These are phyloP conservation scores for Backusella parvicylindrica DNA, from an alignment of 192 early-diverging fungal species.

Conservation along the genomic window DNA sequence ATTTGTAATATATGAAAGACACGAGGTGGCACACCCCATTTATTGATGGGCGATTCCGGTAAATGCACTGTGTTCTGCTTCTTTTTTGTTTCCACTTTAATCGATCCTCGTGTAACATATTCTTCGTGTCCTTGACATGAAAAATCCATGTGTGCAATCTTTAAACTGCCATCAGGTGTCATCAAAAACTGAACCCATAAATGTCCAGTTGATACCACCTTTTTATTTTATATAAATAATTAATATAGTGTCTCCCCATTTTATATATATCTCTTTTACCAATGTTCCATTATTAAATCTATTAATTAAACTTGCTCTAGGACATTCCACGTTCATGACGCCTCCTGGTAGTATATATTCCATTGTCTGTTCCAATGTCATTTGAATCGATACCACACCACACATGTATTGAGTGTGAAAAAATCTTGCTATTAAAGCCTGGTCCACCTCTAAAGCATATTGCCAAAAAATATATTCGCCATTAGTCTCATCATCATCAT, in stretches of 20 bases:
- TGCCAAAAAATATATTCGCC: neutral
- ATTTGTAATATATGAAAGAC: constrained; percentile 13
- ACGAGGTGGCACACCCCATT: constrained; percentile 14
- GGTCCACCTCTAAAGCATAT: constrained; percentile 4
- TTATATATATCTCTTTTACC: neutral
- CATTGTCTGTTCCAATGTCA: constrained; percentile 21
- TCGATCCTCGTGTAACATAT: neutral
- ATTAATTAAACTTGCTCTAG: constrained; percentile 22
- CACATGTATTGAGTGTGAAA: constrained; percentile 28
- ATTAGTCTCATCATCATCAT: no score
- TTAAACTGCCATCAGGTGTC: constrained; percentile 1
- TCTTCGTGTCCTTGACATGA: constrained; percentile 18
- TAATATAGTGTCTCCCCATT: neutral
- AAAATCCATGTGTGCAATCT: constrained; percentile 21
- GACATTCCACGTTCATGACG: constrained; percentile 17
- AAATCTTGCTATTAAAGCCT: constrained; percentile 9
- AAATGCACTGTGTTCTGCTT: constrained; percentile 5
- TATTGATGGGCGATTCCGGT: constrained; percentile 14
- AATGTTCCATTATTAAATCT: constrained; percentile 18
- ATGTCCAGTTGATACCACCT: constrained; percentile 17
- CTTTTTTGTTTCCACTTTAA: constrained; percentile 4
- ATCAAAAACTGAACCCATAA: constrained; percentile 17
- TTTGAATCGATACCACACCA: constrained; percentile 13
- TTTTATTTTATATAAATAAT: neutral
- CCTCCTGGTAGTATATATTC: constrained; percentile 22